Evolutionary conservation across 2,329 filamentous ascomycete genomes (phyloP).

Genomic region (Chrysoporthe puriensis): DNA sequence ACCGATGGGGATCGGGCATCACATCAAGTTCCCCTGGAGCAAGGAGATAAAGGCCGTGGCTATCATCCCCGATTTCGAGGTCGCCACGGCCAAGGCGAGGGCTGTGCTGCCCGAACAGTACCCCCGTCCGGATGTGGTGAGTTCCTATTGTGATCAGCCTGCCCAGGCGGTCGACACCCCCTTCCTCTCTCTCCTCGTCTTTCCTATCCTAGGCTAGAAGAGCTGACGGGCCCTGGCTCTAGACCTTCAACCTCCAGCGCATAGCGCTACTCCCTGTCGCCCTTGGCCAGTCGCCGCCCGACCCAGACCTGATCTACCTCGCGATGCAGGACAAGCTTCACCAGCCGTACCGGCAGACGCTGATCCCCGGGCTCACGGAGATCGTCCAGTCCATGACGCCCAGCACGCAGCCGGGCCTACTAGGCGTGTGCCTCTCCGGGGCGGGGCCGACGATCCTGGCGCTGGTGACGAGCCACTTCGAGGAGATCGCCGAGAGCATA

Average conservation of each 20-base stretch:
- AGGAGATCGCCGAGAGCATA: slow-evolving; percentile 80
- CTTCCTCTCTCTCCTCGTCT: neutral
- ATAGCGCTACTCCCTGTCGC: slow-evolving; percentile 90
- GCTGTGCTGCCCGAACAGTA: slow-evolving; percentile 83
- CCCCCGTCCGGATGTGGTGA: slow-evolving; percentile 78
- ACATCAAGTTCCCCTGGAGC: slow-evolving; percentile 94
- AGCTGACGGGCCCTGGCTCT: slow-evolving; percentile 9
- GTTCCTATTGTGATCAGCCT: slow-evolving; percentile 32
- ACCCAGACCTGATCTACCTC: slow-evolving; percentile 91
- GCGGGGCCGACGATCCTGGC: slow-evolving; percentile 95
- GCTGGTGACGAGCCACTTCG: slow-evolving; percentile 87
- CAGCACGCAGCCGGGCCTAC: slow-evolving; percentile 79
- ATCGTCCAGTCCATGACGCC: slow-evolving; percentile 92
- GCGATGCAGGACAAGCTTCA: slow-evolving; percentile 99
- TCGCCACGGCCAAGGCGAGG: slow-evolving; percentile 89
- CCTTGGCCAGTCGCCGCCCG: slow-evolving; percentile 84
- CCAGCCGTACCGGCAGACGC: slow-evolving; percentile 88
- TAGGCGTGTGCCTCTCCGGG: slow-evolving; percentile 93
- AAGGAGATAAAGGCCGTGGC: slow-evolving; percentile 95
- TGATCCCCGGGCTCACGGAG: slow-evolving; percentile 90
- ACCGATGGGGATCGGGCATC: slow-evolving; percentile 91
- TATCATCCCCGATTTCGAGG: slow-evolving; percentile 94
- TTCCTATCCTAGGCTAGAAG: neutral
- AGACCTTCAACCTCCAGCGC: slow-evolving; percentile 91
- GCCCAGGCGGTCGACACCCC: too few species aligned